phyloP scores from a whole-genome alignment of 2,329 filamentous ascomycete species.

The Cladophialophora psammophila region DNA sequence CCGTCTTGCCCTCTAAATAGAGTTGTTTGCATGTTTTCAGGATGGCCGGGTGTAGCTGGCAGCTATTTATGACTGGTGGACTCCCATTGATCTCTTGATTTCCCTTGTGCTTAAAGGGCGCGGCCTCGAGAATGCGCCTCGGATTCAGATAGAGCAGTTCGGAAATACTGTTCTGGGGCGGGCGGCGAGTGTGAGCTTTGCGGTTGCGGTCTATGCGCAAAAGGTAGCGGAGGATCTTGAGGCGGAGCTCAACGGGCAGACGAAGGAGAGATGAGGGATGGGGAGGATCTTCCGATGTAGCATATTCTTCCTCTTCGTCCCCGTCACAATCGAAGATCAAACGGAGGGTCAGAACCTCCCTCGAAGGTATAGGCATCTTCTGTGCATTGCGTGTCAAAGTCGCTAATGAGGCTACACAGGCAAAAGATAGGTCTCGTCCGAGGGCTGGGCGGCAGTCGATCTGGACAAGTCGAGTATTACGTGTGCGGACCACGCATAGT shows the following conservation, averaged over 20 bases:
- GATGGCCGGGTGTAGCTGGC: constrained; percentile 27
- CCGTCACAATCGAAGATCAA: constrained; percentile 35
- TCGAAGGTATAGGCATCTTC: constrained; percentile 35
- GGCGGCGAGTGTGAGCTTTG: constrained; percentile 30
- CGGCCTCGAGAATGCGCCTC: constrained; percentile 34
- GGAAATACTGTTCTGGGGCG: constrained; percentile 24
- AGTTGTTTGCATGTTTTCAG: constrained; percentile 32
- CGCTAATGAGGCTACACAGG: constrained; percentile 5
- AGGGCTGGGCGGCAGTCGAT: background rate
- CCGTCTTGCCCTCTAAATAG: constrained; percentile 28
- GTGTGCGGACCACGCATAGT: background rate
- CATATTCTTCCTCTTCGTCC: constrained; percentile 23
- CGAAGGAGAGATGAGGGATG: constrained; percentile 22
- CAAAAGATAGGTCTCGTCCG: background rate
- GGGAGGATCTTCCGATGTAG: constrained; percentile 4
- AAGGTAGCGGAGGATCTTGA: constrained; percentile 36
- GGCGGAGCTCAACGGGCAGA: constrained; percentile 34
- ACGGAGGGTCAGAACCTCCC: constrained; percentile 35
- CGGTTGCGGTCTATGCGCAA: constrained; percentile 33
- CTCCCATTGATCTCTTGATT: constrained; percentile 36
- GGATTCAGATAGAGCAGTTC: constrained; percentile 29
- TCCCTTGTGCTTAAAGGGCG: constrained; percentile 34
- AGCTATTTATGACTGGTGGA: constrained; percentile 30
- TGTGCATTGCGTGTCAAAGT: constrained; percentile 23
- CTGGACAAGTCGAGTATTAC: constrained; percentile 5